These are phyloP conservation scores for Epipyxis sp. DNA, from an alignment of 108 stramenopile genomes.

Conservation along the genomic window DNA sequence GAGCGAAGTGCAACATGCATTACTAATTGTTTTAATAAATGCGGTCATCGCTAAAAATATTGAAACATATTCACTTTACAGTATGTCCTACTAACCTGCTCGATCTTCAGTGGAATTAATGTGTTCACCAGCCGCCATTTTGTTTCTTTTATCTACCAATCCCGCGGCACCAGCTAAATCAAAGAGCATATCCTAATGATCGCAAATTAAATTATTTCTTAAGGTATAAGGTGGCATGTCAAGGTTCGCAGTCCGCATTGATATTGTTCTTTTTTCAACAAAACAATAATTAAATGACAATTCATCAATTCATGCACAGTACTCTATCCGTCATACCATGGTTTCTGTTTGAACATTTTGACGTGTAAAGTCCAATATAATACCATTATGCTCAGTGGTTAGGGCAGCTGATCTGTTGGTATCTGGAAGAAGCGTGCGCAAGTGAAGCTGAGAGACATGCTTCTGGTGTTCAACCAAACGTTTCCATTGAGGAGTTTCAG, in stretches of 20 bases:
- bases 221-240: no score
- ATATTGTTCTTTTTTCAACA: no score
- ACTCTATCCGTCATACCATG: no score
- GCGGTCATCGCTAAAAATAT: no score
- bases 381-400: constrained; percentile 68
- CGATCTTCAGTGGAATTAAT: constrained; percentile 96
- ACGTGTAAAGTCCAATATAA: constrained; percentile 88
- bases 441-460: constrained; percentile 49
- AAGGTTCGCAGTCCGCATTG: no score
- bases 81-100: no score
- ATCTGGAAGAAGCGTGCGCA: constrained; percentile 72
- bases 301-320: no score
- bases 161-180: constrained; percentile 45
- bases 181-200: constrained; percentile 34
- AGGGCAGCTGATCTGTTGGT: constrained; percentile 61
- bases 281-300: no score
- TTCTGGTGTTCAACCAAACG: constrained; percentile 33
- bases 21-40: no score
- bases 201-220: no score
- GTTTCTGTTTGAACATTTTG: constrained; percentile 90
- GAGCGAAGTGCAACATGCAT: constrained; percentile 94
- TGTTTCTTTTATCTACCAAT: constrained; percentile 46
- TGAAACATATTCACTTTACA: no score
- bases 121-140: constrained; percentile 82
- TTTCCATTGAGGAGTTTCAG: constrained; percentile 6